Percentiles rank a stretch among this genome's conserved stretches.
Conservation (phyloP, 129 eudicot genomes). For the Artemisia tridentata region DNA sequence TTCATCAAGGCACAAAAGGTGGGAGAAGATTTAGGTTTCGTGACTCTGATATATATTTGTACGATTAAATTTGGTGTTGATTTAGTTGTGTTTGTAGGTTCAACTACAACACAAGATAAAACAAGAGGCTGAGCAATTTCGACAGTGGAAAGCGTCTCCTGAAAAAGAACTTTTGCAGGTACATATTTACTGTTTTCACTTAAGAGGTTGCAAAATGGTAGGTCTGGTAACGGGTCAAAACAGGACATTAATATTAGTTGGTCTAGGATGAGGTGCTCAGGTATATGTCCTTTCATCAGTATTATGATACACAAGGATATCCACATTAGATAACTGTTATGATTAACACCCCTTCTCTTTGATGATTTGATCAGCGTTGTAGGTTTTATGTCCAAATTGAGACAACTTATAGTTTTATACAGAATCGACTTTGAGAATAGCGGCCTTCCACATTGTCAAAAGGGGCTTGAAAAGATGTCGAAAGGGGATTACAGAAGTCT, state of each 20-base stretch:
- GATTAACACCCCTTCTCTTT: too few species aligned
- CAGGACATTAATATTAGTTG: neutral
- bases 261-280: too few species aligned
- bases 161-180: conserved; percentile 97
- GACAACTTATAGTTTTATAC: too few species aligned
- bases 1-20: conserved; percentile 98
- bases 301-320: too few species aligned
- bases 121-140: conserved; percentile 95
- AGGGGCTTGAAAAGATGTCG: too few species aligned
- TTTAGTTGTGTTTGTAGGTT: conserved; percentile 50
- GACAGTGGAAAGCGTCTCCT: conserved; percentile 96
- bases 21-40: conserved; percentile 7
- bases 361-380: too few species aligned
- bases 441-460: too few species aligned
- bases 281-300: too few species aligned
- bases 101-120: conserved; percentile 93
- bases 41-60: neutral
- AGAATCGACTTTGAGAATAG: too few species aligned
- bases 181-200: neutral
- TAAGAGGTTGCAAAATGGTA: neutral
- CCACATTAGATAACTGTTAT: too few species aligned
- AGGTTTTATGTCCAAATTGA: too few species aligned
- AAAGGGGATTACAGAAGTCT: too few species aligned
- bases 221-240: neutral
- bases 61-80: conserved; percentile 17